A percentile compares a stretch with the other conserved stretches of the same genome.
phyloP scores from a whole-genome alignment of 2,329 filamentous ascomycete species.

The Fusarium scirpi region DNA sequence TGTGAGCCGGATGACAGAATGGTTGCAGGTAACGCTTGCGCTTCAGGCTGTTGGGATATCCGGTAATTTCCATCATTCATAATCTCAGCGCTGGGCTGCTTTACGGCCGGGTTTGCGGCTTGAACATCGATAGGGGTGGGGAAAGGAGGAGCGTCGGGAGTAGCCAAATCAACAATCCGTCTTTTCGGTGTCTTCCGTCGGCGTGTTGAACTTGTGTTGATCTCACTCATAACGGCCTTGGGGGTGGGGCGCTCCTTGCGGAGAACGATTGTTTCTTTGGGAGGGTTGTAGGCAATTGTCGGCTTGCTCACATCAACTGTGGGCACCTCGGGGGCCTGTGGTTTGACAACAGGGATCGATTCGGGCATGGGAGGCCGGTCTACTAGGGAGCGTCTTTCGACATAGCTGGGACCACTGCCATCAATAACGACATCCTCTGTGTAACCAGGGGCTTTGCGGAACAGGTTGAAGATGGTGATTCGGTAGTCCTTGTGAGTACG shows the following conservation, averaged over 20 bases:
- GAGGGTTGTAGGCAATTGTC: conserved; percentile 66
- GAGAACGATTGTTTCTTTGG: conserved; percentile 63
- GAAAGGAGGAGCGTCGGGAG: conserved; percentile 56
- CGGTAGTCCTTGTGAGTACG: conserved; percentile 88
- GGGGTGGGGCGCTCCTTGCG: conserved; percentile 70
- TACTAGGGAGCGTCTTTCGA: conserved; percentile 85
- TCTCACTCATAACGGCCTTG: conserved; percentile 67
- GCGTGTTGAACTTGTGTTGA: conserved; percentile 69
- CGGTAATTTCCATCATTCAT: conserved; percentile 56
- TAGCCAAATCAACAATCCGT: conserved; percentile 74
- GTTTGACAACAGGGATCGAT: conserved; percentile 81
- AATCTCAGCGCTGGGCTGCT: conserved; percentile 39
- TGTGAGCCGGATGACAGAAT: conserved; percentile 50
- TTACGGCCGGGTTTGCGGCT: conserved; percentile 29
- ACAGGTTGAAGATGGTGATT: conserved; percentile 94
- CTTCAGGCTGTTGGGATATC: conserved; percentile 58
- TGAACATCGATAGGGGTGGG: conserved; percentile 49
- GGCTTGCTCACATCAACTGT: conserved; percentile 77
- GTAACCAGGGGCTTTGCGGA: conserved; percentile 89
- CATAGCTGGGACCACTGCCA: conserved; percentile 82
- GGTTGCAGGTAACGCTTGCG: conserved; percentile 50
- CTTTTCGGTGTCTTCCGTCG: conserved; percentile 71
- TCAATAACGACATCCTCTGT: conserved; percentile 93
- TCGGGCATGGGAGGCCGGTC: conserved; percentile 83
- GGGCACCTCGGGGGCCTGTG: conserved; percentile 70